A percentile compares a stretch with the other conserved stretches of the same genome.
Conservation (phyloP, 169 alveolate species). For the Plasmodium inui region DNA sequence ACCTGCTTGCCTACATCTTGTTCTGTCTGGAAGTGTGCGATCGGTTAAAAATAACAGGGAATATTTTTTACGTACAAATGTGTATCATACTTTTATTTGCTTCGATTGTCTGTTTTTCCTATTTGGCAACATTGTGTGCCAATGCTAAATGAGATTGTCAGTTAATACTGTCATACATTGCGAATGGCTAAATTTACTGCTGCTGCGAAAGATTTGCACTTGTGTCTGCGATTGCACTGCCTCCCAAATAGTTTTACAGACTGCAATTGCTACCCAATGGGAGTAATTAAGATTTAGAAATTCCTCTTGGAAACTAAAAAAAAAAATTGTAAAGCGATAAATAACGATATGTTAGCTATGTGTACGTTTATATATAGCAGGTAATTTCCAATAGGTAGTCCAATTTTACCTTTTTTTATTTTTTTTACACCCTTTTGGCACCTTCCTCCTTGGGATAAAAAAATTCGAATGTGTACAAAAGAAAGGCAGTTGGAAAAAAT, state of each 20-base stretch:
- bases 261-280: neutral
- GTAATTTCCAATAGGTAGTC: slow-evolving; percentile 17
- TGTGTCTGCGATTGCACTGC: slow-evolving; percentile 1
- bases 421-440: neutral
- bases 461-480: neutral
- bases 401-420: neutral
- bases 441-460: neutral
- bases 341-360: slow-evolving; percentile 5
- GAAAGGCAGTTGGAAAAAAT: slow-evolving; percentile 6
- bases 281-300: slow-evolving; percentile 23
- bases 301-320: slow-evolving; percentile 1
- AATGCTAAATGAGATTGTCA: neutral
- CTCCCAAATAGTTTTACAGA: neutral
- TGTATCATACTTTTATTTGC: neutral
- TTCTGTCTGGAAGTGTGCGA: slow-evolving; percentile 15
- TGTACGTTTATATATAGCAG: neutral
- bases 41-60: neutral
- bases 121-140: neutral
- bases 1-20: slow-evolving; percentile 68
- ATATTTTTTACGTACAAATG: neutral
- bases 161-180: neutral
- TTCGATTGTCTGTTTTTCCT: neutral
- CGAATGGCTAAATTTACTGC: neutral
- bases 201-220: neutral
- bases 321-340: neutral